Percentiles rank a stretch among this genome's conserved stretches.
phyloP scores from a whole-genome alignment of 345 rosid genomes.

The Moringa oleifera region DNA sequence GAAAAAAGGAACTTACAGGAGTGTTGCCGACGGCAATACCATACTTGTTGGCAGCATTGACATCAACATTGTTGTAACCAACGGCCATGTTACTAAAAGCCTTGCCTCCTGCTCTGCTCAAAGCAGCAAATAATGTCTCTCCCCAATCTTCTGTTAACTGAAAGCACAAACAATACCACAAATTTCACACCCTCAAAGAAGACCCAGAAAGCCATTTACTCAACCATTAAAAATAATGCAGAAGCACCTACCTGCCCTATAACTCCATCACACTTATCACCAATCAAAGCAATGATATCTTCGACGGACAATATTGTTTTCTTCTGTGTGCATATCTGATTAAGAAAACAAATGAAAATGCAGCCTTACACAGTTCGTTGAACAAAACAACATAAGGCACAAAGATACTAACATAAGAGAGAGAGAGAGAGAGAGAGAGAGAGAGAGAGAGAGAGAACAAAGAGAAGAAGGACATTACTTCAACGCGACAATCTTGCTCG shows the following conservation, averaged over 20 bases:
- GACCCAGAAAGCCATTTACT: not conserved
- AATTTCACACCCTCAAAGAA: constrained; percentile 5
- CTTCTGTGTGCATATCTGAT: constrained; percentile 84
- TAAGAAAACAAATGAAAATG: not conserved
- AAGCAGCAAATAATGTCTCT: constrained; percentile 79
- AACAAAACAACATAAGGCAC: too few species aligned
- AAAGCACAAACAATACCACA: constrained; percentile 8
- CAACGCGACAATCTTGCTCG: constrained; percentile 88
- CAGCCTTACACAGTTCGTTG: not conserved
- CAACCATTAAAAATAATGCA: not conserved
- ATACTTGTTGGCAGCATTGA: constrained; percentile 88
- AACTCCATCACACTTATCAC: constrained; percentile 89
- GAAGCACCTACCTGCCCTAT: constrained; percentile 68
- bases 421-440: not conserved
- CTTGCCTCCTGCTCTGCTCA: constrained; percentile 89
- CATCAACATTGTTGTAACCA: constrained; percentile 96
- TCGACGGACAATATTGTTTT: constrained; percentile 92
- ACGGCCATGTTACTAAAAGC: constrained; percentile 99
- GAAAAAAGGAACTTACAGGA: constrained; percentile 48
- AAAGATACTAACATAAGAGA: too few species aligned
- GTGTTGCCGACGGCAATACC: constrained; percentile 95
- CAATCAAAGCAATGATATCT: constrained; percentile 81
- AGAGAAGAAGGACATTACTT: constrained; percentile 37
- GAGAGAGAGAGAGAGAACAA: not conserved
- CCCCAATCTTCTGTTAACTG: constrained; percentile 98